phyloP scores from a whole-genome alignment of 257 asterid species.

The Euphrasia confusa region DNA sequence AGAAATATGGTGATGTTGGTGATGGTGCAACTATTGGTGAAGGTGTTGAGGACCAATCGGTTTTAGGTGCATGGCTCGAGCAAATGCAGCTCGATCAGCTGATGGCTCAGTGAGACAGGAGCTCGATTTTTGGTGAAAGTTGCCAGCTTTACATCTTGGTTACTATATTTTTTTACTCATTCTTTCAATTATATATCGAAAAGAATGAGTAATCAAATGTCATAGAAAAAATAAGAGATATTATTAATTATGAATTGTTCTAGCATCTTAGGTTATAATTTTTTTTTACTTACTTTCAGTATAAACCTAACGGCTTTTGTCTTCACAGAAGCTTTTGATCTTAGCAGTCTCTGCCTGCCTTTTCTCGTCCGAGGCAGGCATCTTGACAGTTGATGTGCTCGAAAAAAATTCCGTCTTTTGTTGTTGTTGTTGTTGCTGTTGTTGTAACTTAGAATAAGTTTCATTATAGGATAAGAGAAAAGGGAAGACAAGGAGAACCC shows the following conservation, averaged over 20 bases:
- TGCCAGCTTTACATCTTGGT: conserved; percentile 29
- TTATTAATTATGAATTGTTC: conserved; percentile 31
- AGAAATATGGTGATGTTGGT: conserved; percentile 29
- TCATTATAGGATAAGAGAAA: conserved; percentile 26
- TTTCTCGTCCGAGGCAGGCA: conserved; percentile 16
- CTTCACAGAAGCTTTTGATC: background rate
- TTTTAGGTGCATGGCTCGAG: conserved; percentile 57
- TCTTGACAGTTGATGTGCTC: conserved; percentile 18
- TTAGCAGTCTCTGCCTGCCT: background rate
- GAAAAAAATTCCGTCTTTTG: conserved; percentile 5
- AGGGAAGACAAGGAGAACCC: conserved; percentile 24
- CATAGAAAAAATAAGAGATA: conserved; percentile 25
- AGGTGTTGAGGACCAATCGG: conserved; percentile 49
- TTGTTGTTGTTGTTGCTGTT: conserved; percentile 18
- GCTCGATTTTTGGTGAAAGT: conserved; percentile 16
- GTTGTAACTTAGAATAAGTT: conserved; percentile 30
- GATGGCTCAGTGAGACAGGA: conserved; percentile 42
- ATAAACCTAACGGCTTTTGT: conserved; percentile 9
- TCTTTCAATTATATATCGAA: conserved; percentile 37
- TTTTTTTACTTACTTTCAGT: conserved; percentile 18
- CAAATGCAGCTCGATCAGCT: conserved; percentile 79
- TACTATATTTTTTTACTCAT: conserved; percentile 20
- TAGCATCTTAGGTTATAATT: conserved; percentile 26
- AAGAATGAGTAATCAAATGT: conserved; percentile 37
- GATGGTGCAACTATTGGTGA: conserved; percentile 33